These are phyloP conservation scores for Pisolithus orientalis DNA, from an alignment of 768 basidiomycete species.

Conservation along the genomic window DNA sequence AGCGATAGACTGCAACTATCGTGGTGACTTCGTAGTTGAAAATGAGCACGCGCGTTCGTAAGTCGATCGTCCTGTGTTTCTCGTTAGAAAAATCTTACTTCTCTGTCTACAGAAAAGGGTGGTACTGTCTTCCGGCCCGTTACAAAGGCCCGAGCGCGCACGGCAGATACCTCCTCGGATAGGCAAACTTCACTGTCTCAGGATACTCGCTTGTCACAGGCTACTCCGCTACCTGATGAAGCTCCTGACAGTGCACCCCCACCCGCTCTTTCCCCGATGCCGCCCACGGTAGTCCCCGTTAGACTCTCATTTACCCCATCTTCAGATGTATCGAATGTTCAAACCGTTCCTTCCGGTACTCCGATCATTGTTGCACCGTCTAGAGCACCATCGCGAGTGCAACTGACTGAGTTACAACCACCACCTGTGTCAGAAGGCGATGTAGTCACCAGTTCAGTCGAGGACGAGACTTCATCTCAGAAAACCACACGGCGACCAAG, in stretches of 20 bases:
- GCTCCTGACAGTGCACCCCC: background rate
- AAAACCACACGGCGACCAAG: constrained; percentile 16
- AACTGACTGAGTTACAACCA: background rate
- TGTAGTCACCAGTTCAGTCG: constrained; percentile 1
- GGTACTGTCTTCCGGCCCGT: constrained; percentile 65
- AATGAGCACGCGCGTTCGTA: constrained; percentile 55
- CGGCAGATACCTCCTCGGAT: constrained; percentile 15
- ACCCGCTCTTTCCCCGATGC: background rate
- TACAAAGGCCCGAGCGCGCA: constrained; percentile 46
- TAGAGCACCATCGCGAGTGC: constrained; percentile 4
- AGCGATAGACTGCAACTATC: background rate
- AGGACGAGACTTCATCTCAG: constrained; percentile 13
- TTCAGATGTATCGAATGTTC: constrained; percentile 1
- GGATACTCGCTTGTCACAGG: constrained; percentile 10
- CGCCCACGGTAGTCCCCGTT: constrained; percentile 4
- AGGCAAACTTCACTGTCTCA: constrained; percentile 11
- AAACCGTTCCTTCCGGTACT: constrained; percentile 5
- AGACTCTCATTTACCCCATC: constrained; percentile 6
- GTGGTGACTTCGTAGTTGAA: background rate
- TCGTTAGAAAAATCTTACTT: constrained; percentile 1
- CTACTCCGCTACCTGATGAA: background rate
- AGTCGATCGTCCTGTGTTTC: constrained; percentile 30
- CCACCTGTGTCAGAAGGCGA: background rate
- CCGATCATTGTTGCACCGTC: constrained; percentile 17
- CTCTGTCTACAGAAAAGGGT: constrained; percentile 54